Evolutionary conservation across 2,329 filamentous ascomycete genomes (phyloP).

Genomic region (Colletotrichum shisoi): DNA sequence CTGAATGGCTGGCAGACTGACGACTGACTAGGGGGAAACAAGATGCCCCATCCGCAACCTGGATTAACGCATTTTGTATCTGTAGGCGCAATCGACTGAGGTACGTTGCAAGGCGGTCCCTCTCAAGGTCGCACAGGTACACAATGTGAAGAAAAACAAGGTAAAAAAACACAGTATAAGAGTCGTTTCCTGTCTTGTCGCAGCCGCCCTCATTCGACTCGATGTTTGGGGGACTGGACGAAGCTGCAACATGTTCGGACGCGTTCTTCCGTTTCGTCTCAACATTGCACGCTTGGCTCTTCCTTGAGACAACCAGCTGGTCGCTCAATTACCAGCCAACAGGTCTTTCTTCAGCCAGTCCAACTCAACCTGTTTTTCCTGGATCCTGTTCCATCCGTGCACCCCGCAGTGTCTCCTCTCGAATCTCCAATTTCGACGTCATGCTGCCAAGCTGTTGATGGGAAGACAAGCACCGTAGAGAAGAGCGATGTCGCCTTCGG

Average conservation of each 20-base stretch:
- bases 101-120: too few species aligned
- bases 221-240: conserved; percentile 27
- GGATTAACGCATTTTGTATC: conserved; percentile 6
- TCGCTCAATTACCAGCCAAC: conserved; percentile 3
- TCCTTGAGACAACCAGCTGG: conserved; percentile 18
- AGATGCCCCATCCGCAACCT: neutral
- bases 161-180: too few species aligned
- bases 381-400: conserved; percentile 33
- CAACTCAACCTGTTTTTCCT: neutral
- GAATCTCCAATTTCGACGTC: conserved; percentile 30
- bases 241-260: conserved; percentile 38
- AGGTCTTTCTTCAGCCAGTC: conserved; percentile 15
- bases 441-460: conserved; percentile 25
- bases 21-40: conserved; percentile 2
- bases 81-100: conserved; percentile 11
- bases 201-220: conserved; percentile 23
- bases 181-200: conserved; percentile 28
- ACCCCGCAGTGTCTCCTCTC: conserved; percentile 34
- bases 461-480: conserved; percentile 6
- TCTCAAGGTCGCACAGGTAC: too few species aligned
- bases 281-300: conserved; percentile 28
- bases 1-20: neutral
- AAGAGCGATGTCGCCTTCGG: neutral
- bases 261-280: conserved; percentile 38
- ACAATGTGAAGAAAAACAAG: too few species aligned